A percentile compares a stretch with the other conserved stretches of the same genome.
These are phyloP conservation scores for Candida quercuum DNA, from an alignment of 805 yeast species.

Conservation along the genomic window DNA sequence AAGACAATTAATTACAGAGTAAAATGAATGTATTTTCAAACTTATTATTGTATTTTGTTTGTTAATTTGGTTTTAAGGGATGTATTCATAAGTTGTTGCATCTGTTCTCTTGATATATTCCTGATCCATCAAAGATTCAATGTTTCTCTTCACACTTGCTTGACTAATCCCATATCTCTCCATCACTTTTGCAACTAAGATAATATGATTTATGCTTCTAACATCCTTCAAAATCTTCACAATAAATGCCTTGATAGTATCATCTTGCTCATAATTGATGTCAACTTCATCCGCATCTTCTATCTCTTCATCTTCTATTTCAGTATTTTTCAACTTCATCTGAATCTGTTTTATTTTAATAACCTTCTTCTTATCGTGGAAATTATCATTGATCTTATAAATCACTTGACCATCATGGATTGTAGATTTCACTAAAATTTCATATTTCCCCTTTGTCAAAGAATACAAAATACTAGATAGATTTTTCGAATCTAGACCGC, in stretches of 20 bases:
- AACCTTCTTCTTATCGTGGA: conserved; percentile 10
- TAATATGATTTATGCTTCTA: conserved; percentile 10
- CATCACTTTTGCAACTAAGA: conserved; percentile 6
- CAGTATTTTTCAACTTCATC: conserved; percentile 14
- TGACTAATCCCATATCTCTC: conserved; percentile 6
- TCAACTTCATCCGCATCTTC: conserved; percentile 1
- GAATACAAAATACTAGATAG: conserved; percentile 19
- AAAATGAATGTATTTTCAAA: not conserved
- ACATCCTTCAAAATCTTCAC: conserved; percentile 14
- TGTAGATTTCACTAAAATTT: conserved; percentile 11
- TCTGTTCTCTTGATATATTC: conserved; percentile 11
- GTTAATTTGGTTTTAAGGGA: conserved; percentile 9
- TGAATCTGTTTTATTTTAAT: conserved; percentile 15
- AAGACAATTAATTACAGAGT: too few species aligned
- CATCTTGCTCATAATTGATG: conserved; percentile 4
- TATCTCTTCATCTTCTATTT: conserved; percentile 3
- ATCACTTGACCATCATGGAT: conserved; percentile 1
- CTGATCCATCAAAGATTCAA: conserved; percentile 6
- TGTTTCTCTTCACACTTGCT: conserved; percentile 7
- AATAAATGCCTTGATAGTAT: conserved; percentile 16
- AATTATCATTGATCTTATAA: conserved; percentile 13
- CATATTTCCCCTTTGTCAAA: conserved; percentile 16
- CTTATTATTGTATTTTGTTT: not conserved
- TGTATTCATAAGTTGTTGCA: conserved; percentile 11
- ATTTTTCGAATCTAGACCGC: conserved; percentile 12